These are phyloP conservation scores for Ruellia speciosa DNA, from an alignment of 305 asterid genomes.

Conservation along the genomic window DNA sequence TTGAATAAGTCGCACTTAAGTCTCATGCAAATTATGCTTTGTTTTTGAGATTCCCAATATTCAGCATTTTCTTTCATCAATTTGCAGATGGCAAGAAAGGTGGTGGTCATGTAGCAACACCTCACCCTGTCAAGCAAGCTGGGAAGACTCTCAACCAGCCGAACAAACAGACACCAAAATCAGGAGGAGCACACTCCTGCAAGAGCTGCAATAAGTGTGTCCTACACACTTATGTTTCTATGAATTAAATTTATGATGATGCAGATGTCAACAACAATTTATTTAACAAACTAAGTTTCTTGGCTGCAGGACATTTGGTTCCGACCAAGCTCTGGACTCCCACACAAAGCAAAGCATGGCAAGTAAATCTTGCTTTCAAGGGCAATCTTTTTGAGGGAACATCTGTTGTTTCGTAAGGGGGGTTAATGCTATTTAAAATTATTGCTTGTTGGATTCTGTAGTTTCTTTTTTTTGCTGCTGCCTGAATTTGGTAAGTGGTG, in stretches of 20 bases:
- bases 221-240: not conserved
- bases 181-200: slow-evolving; percentile 49
- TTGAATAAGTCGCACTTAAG: not conserved
- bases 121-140: slow-evolving; percentile 56
- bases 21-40: too few relatives aligned
- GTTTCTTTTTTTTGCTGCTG: too few relatives aligned
- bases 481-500: too few relatives aligned
- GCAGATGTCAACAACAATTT: not conserved
- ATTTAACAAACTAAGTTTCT: not conserved
- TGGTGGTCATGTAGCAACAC: slow-evolving; percentile 56
- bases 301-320: slow-evolving; percentile 36
- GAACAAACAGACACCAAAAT: slow-evolving; percentile 44
- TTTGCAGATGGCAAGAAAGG: slow-evolving; percentile 51
- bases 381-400: too few relatives aligned
- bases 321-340: slow-evolving; percentile 43
- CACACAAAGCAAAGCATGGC: slow-evolving; percentile 63
- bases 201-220: slow-evolving; percentile 16
- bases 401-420: too few relatives aligned
- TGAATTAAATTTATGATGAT: too few relatives aligned
- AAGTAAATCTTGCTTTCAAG: slow-evolving; percentile 18
- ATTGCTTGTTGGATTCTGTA: too few relatives aligned
- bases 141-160: slow-evolving; percentile 44
- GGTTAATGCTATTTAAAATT: too few relatives aligned
- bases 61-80: not conserved
- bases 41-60: not conserved